Base-by-base conservation (phyloP, 1,284 basidiomycete species). In the Vanrija sp. region DNA sequence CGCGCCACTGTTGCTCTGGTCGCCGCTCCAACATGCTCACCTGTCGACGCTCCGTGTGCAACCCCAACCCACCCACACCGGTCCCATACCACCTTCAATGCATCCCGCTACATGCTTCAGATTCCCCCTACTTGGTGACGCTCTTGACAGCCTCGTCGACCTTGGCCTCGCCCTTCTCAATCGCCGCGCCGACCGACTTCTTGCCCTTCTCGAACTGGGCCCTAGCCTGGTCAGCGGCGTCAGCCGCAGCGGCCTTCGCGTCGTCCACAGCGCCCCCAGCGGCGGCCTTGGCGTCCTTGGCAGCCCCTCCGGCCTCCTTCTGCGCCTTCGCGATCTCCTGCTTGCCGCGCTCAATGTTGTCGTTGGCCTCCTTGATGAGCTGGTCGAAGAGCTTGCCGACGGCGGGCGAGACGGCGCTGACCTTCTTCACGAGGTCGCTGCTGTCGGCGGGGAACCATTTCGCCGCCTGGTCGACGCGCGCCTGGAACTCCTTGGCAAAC, bases 361-460 rank as follows among this genome's bases (percentile, higher is more conserved):
- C 38, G 27, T 66, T 65, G 18, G 65, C 67, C 56, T 69, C 64
- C 45, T 67, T 47, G 50, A 75, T 47, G 31, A 69, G 65, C 51
- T 71, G 62, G 36, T 65, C 57, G 18, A 75, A 49, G 4, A 75
- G 59, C 53, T 68, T 66, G 49, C 68, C 74, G 20, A 75, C 43
- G 3, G 66, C 62, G 9, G 74, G 74, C 36, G 65, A 68, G 51
- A 75, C 44, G 50, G 61, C 48, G 48, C 64, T 59, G 49, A 75
- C 67, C 56, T 68, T 54, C 38, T 68, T 56, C 62, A 72, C 59
- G 44, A 72, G 49, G 31, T 68, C 66, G 45, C 73, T 68, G 38
- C 68, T 63, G 47, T 75, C 65, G 36, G 64, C 66, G 19, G 71
- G 69, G 31, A 72, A 50, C 60, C 66, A 63, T 47, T 66, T 61